These are phyloP conservation scores for Moelleriella libera DNA, from an alignment of 2,329 filamentous ascomycete genomes.

Conservation along the genomic window DNA sequence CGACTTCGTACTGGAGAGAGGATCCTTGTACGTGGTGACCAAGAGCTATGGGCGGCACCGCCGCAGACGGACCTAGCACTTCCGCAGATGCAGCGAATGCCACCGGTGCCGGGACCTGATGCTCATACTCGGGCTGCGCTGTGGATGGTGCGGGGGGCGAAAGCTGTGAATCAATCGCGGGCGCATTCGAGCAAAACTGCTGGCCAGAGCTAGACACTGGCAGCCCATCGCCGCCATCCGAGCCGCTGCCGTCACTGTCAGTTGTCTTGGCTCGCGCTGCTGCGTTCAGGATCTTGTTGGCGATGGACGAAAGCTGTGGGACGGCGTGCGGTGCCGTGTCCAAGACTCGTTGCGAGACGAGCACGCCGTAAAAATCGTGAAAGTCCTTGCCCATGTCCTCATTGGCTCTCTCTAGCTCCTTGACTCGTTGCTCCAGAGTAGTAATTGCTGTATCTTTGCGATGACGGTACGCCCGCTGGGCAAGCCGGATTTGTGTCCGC, in stretches of 20 bases:
- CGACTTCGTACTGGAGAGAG: constrained; percentile 27
- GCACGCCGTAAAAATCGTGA: constrained; percentile 48
- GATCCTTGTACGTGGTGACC: not conserved
- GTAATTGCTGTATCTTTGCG: constrained; percentile 74
- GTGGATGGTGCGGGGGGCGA: not conserved
- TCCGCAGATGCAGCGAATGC: too few relatives aligned
- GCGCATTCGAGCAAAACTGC: too few relatives aligned
- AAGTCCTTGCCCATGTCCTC: constrained; percentile 64
- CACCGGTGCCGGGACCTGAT: too few relatives aligned
- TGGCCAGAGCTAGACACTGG: too few relatives aligned
- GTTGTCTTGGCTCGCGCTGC: constrained; percentile 27
- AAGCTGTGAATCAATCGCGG: too few relatives aligned
- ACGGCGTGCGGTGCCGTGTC: constrained; percentile 41
- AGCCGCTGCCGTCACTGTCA: constrained; percentile 3
- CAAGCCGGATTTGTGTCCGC: constrained; percentile 74
- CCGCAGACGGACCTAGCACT: not conserved
- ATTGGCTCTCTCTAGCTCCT: constrained; percentile 53
- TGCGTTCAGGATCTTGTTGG: constrained; percentile 42
- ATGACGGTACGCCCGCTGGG: constrained; percentile 72
- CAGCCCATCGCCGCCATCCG: too few relatives aligned
- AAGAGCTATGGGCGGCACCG: not conserved
- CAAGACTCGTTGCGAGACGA: constrained; percentile 41
- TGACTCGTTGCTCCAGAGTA: constrained; percentile 55
- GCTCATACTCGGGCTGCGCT: not conserved
- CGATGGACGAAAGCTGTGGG: constrained; percentile 39